Evolutionary conservation across 345 rosid species (phyloP), one percentile per base, ranked within the genome.

Genomic region (Erodium maritimum): DNA sequence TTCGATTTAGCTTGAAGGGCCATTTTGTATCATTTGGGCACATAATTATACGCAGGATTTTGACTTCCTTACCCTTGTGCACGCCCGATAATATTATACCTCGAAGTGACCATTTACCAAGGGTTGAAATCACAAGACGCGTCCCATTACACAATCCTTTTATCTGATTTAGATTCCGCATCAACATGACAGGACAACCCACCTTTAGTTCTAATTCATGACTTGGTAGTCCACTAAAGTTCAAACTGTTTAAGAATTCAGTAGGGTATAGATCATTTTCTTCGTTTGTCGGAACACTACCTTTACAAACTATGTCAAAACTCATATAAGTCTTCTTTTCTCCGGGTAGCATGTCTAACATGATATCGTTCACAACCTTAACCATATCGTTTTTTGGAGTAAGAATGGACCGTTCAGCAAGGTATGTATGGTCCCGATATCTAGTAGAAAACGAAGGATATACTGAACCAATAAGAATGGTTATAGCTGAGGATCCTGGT

Each of bases 91-190:
- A 19, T 14, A 59, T 45, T 34, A 18, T 11, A 10, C 45, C 54
- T 10, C 54, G 25, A 0, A 66, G 22, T 0, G 54, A 13, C 0
- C 10, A 12, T 21, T 7, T 5, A 3, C 18, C 5, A 11, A 21
- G n/a, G 37, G 8, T 23, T 0, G 57, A 59, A 1, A 59, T 14
- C 5, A 37, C 24, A 1, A 53, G 10, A 0, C 34, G 9, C 3
- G 55, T 66, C 8, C 64, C 59, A 59, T 59, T 66, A 21, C 60
- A 66, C 19, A 66, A 19, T 0, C 60, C 48, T 2, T 7, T 9
- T 1, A 0, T 20, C 24, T 23, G 55, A 9, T 55, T 66, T 21
- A 66, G 2, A 52, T 66, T 66, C 12, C 69, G 22, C 0, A 59
- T 17, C 1, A 59, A 24, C 23, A 59, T 66, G 2, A 59, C 18